These are phyloP conservation scores for Monosporascus sp. DNA, from an alignment of 2,329 filamentous ascomycete genomes.

Conservation along the genomic window DNA sequence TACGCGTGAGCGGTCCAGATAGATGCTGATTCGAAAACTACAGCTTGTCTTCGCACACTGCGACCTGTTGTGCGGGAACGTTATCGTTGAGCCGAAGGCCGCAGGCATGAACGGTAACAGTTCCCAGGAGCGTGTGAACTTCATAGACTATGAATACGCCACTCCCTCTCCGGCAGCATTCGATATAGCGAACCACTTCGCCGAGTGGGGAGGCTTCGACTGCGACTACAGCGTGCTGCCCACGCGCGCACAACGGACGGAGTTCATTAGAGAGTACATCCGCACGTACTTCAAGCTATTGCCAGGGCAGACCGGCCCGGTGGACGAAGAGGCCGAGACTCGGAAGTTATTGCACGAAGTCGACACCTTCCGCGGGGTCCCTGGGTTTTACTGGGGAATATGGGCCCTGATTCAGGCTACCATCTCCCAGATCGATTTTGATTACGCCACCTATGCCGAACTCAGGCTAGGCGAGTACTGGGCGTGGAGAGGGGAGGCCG, in stretches of 20 bases:
- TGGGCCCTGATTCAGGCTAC: constrained; percentile 93
- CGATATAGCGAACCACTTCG: constrained; percentile 96
- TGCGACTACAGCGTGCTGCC: constrained; percentile 86
- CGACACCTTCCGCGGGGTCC: constrained; percentile 80
- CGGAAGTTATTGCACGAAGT: constrained; percentile 72
- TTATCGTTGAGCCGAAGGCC: constrained; percentile 68
- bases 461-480: constrained; percentile 83
- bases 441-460: constrained; percentile 90
- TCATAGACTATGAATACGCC: constrained; percentile 99
- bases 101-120: constrained; percentile 23
- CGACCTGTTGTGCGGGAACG: constrained; percentile 92
- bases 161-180: constrained; percentile 92
- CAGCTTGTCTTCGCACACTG: constrained; percentile 91
- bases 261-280: constrained; percentile 82
- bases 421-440: constrained; percentile 94
- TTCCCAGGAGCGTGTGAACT: constrained; percentile 55
- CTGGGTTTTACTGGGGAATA: constrained; percentile 87
- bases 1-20: not conserved
- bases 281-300: constrained; percentile 61
- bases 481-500: constrained; percentile 75
- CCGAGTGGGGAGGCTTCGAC: constrained; percentile 96
- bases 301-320: constrained; percentile 28
- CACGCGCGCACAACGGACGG: constrained; percentile 66
- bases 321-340: constrained; percentile 56
- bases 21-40: not conserved